Base-by-base conservation (phyloP, 495 filamentous ascomycete species). In the Xeromyces bisporus region DNA sequence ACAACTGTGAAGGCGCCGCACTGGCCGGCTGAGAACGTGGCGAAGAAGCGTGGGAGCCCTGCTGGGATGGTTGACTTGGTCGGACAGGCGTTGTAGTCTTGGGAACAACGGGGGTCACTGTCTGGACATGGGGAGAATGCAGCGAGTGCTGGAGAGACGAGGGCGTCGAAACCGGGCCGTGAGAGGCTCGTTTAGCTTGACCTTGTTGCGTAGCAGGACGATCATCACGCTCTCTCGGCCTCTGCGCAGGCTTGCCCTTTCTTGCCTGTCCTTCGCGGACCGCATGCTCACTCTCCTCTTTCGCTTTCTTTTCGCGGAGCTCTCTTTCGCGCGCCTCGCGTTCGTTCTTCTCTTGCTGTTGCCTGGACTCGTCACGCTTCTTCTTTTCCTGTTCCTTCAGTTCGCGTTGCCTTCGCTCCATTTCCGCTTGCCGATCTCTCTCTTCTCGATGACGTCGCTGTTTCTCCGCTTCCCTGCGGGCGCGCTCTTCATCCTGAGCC, bases 401-500 rank as follows among this genome's bases (percentile, higher is more conserved):
- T 41, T 86, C 80, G 11, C 76, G 66, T 29, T 73, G 67, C 43
- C 79, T 80, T 16, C 78, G 71, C 50, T 84, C 64, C 13, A 60
- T 58, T 43, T 91, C 84, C 5, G 73, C 75, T 43, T 81, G 80
- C 15, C 74, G 73, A 37, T 93, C 84, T 34, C 82, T 73, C 39
- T 82, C 77, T 47, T 94, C 87, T 33, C 79, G 77, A 17, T 76
- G 56, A 26, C 78, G 73, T 38, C 73, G 71, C 40, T 77, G 73
- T 44, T 77, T 79, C 47, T 86, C 85, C 1, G 69, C 72, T 46
- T 92, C 82, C 46, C 80, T 84, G 34, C 72, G 68, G 28, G 69
- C 60, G 16, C 77, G 75, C 41, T 93, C 89, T 43, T 93, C 87
- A 35, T 93, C 81, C 42, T 80, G 77, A 16, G 78, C 80, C 54